Evolutionary conservation across 2,329 filamentous ascomycete species (phyloP).

Genomic region (Stagonosporopsis chrysanthemi): DNA sequence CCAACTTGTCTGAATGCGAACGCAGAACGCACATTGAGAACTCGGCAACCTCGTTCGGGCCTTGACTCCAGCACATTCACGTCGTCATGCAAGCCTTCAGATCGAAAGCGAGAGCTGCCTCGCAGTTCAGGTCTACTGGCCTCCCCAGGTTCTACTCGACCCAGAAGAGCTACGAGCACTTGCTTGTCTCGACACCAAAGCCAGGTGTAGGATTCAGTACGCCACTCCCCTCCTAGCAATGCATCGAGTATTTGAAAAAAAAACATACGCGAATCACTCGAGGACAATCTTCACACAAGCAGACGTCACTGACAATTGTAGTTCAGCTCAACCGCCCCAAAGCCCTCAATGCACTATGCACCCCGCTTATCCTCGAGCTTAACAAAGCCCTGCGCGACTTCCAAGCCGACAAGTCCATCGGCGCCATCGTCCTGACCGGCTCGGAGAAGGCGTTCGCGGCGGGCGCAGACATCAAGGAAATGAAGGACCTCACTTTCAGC

Average conservation of each 20-base stretch:
- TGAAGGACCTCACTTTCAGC: slow-evolving; percentile 90
- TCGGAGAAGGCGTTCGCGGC: slow-evolving; percentile 80
- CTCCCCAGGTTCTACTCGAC: slow-evolving; percentile 64
- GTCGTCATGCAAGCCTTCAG: slow-evolving; percentile 59
- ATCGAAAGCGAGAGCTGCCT: slow-evolving; percentile 67
- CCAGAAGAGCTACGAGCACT: slow-evolving; percentile 72
- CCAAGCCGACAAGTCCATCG: slow-evolving; percentile 42
- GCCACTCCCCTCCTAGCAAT: background rate
- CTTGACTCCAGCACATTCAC: background rate
- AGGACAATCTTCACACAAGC: background rate
- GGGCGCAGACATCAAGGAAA: slow-evolving; percentile 98
- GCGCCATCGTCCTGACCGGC: slow-evolving; percentile 74
- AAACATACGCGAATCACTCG: background rate
- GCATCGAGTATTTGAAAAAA: background rate
- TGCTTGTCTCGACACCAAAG: slow-evolving; percentile 81
- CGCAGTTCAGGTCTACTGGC: slow-evolving; percentile 63
- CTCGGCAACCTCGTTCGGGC: background rate
- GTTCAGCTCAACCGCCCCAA: slow-evolving; percentile 94
- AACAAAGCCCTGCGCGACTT: slow-evolving; percentile 50
- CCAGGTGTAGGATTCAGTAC: slow-evolving; percentile 90
- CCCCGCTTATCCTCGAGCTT: slow-evolving; percentile 88
- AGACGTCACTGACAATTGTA: slow-evolving; percentile 51
- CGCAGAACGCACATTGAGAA: background rate
- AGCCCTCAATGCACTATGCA: slow-evolving; percentile 92
- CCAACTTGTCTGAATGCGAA: background rate